These are phyloP conservation scores for Kalanchoe fedtschenkoi DNA, from an alignment of 164 flowering plant species.

Conservation along the genomic window DNA sequence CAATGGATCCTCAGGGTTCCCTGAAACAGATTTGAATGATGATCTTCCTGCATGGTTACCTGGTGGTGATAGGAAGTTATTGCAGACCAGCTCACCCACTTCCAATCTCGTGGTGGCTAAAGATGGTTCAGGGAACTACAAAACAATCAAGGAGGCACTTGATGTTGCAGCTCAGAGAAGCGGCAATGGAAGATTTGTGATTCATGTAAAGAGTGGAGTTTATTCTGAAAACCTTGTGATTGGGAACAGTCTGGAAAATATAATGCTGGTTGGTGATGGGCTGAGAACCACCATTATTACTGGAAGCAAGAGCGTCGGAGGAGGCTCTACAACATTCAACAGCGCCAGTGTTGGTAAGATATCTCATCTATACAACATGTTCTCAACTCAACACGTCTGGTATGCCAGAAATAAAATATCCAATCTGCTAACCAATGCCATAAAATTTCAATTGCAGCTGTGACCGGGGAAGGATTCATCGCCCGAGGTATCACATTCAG, in stretches of 20 bases:
- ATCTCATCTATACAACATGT: neutral
- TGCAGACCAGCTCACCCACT: constrained; percentile 13
- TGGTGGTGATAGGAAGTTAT: constrained; percentile 21
- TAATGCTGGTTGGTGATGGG: constrained; percentile 57
- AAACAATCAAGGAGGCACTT: constrained; percentile 25
- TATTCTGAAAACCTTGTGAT: constrained; percentile 41
- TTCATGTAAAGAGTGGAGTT: constrained; percentile 35
- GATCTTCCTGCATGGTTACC: constrained; percentile 27
- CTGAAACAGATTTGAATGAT: neutral
- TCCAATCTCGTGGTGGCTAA: constrained; percentile 33
- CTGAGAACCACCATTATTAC: constrained; percentile 39
- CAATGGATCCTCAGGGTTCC: constrained; percentile 3
- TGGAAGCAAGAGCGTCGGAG: constrained; percentile 37
- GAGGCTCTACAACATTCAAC: constrained; percentile 43
- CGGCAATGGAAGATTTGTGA: constrained; percentile 30
- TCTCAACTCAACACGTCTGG: neutral
- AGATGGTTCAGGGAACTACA: constrained; percentile 32
- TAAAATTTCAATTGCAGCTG: constrained; percentile 23
- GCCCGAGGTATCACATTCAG: constrained; percentile 40
- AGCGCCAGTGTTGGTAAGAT: constrained; percentile 52
- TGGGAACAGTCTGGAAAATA: constrained; percentile 22
- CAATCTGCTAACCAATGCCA: neutral
- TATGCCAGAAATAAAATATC: neutral
- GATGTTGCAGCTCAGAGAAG: constrained; percentile 25
- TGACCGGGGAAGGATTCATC: constrained; percentile 39